phyloP scores from a whole-genome alignment of 768 basidiomycete genomes.

The Phlegmacium glaucopus region DNA sequence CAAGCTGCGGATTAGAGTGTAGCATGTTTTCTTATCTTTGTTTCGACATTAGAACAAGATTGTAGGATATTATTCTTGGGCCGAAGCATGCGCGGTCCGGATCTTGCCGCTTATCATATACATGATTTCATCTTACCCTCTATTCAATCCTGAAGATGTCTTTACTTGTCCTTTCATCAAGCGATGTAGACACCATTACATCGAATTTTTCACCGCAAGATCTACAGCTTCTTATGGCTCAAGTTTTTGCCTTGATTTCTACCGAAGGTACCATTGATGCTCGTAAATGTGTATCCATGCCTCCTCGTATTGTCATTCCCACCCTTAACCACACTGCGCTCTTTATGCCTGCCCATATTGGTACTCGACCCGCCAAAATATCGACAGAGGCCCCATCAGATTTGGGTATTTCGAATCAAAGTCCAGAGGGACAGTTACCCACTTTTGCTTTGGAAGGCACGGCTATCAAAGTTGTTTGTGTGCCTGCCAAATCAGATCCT shows the following conservation, averaged over 20 bases:
- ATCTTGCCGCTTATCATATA: neutral
- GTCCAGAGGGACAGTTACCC: neutral
- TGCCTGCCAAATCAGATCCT: conserved; percentile 48
- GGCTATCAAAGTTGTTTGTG: conserved; percentile 77
- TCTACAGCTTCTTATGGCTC: conserved; percentile 54
- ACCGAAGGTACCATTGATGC: conserved; percentile 10
- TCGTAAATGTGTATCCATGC: conserved; percentile 32
- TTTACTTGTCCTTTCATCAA: conserved; percentile 57
- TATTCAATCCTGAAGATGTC: conserved; percentile 29
- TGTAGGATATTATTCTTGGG: too few species aligned
- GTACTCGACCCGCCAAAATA: conserved; percentile 7
- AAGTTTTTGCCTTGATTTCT: conserved; percentile 48
- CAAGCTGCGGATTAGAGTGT: too few species aligned
- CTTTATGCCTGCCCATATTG: conserved; percentile 80
- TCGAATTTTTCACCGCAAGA: conserved; percentile 40
- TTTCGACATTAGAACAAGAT: too few species aligned
- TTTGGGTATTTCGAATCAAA: neutral
- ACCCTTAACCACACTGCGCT: conserved; percentile 57
- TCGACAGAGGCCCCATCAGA: neutral
- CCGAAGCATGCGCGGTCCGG: too few species aligned
- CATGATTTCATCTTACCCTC: neutral
- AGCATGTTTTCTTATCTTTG: too few species aligned
- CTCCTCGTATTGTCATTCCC: conserved; percentile 57
- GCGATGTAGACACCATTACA: conserved; percentile 53
- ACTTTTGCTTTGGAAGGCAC: conserved; percentile 37